Percentiles rank a stretch among this genome's conserved stretches.
Evolutionary conservation across 805 yeast genomes (phyloP).

Genomic region (Torulaspora delbrueckii): DNA sequence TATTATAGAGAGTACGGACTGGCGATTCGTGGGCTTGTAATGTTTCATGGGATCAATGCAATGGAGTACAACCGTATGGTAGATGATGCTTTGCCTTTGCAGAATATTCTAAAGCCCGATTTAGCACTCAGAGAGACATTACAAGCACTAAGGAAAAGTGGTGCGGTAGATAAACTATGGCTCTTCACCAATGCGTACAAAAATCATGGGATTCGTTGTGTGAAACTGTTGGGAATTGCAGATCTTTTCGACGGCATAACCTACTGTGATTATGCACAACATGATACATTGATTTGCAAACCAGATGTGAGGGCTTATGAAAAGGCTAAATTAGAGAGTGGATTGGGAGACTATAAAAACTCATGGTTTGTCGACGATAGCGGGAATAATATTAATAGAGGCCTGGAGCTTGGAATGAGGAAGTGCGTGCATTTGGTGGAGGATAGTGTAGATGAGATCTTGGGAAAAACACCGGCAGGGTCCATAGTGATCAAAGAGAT

Average conservation of each 20-base stretch:
- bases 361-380: conserved; percentile 87
- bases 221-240: conserved; percentile 78
- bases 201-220: conserved; percentile 80
- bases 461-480: conserved; percentile 39
- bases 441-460: conserved; percentile 44
- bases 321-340: conserved; percentile 58
- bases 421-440: conserved; percentile 73
- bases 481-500: conserved; percentile 54
- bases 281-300: conserved; percentile 72
- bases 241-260: conserved; percentile 92
- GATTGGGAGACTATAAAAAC: conserved; percentile 37
- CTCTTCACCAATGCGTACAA: conserved; percentile 91
- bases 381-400: conserved; percentile 70
- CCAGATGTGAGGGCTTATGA: conserved; percentile 74
- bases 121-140: conserved; percentile 49
- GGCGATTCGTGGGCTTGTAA: conserved; percentile 83
- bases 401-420: conserved; percentile 65
- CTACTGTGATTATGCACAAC: conserved; percentile 72
- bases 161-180: conserved; percentile 74
- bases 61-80: conserved; percentile 82
- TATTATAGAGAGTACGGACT: conserved; percentile 87
- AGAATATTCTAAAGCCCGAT: conserved; percentile 66
- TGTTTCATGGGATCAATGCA: conserved; percentile 68
- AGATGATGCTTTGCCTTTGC: conserved; percentile 88
- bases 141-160: conserved; percentile 37